Conservation (phyloP, 768 basidiomycete species). For the Sistotremastrum suecicum region DNA sequence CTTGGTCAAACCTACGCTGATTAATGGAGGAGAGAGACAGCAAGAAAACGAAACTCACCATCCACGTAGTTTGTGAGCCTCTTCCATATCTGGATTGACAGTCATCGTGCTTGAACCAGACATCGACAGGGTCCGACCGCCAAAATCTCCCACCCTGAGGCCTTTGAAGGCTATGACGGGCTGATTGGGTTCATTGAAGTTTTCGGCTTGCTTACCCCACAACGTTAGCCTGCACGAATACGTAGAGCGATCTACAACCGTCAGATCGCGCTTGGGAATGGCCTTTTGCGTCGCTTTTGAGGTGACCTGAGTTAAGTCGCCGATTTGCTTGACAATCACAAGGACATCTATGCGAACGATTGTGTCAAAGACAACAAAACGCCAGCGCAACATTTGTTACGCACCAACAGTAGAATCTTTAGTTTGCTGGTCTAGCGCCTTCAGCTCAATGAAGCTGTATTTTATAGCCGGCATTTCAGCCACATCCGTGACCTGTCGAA, state of each 20-base stretch:
- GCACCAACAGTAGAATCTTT: constrained; percentile 80
- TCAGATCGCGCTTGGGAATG: constrained; percentile 82
- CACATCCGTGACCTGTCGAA: constrained; percentile 60
- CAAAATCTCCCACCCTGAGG: constrained; percentile 85
- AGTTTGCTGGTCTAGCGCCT: constrained; percentile 40
- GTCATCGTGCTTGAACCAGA: constrained; percentile 66
- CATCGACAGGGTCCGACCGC: constrained; percentile 82
- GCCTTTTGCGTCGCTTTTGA: constrained; percentile 61
- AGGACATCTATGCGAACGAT: constrained; percentile 53
- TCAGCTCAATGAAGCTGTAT: constrained; percentile 67
- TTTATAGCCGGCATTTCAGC: constrained; percentile 65
- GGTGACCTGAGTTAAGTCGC: constrained; percentile 52
- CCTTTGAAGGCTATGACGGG: constrained; percentile 89
- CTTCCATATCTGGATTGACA: constrained; percentile 85
- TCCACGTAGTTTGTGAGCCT: constrained; percentile 73
- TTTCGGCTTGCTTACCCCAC: constrained; percentile 93
- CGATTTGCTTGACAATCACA: constrained; percentile 69
- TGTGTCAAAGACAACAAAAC: background rate
- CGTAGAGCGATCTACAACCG: constrained; percentile 71
- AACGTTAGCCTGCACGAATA: constrained; percentile 75
- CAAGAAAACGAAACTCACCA: constrained; percentile 35
- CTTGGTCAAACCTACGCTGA: constrained; percentile 45
- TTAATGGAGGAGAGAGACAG: background rate
- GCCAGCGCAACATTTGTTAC: constrained; percentile 8
- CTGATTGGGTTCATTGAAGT: constrained; percentile 39